These are phyloP conservation scores for Helichrysum umbraculigerum DNA, from an alignment of 129 eudicot species.

Conservation along the genomic window DNA sequence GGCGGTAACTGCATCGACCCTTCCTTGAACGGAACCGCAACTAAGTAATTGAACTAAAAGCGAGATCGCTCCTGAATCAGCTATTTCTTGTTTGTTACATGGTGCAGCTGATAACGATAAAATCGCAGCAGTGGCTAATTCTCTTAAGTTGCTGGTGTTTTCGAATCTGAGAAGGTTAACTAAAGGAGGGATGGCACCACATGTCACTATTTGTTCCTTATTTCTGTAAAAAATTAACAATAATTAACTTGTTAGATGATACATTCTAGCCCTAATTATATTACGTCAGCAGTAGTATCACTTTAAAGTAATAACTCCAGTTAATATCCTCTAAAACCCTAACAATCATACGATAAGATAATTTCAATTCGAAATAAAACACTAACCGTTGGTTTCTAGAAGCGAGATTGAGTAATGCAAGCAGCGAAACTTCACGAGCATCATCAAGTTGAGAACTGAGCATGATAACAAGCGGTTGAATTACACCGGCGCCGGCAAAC, in stretches of 20 bases:
- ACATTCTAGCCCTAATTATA: background rate
- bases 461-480: conserved; percentile 64
- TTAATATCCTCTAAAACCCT: background rate
- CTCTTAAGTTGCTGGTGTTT: conserved; percentile 41
- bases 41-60: conserved; percentile 59
- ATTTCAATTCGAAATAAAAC: background rate
- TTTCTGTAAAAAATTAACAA: conserved; percentile 48
- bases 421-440: conserved; percentile 62
- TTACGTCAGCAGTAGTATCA: background rate
- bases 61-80: conserved; percentile 57
- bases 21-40: conserved; percentile 64
- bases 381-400: conserved; percentile 59
- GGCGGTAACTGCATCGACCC: conserved; percentile 72
- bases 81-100: conserved; percentile 55
- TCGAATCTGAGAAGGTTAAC: conserved; percentile 61
- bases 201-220: conserved; percentile 65
- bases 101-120: conserved; percentile 69
- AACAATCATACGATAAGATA: background rate
- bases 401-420: conserved; percentile 76
- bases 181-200: conserved; percentile 74
- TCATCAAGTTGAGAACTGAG: conserved; percentile 37
- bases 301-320: background rate
- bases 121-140: conserved; percentile 75
- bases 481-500: conserved; percentile 69
- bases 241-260: conserved; percentile 1